Conservation (phyloP, 2,329 filamentous ascomycete genomes). For the Monilinia laxa region DNA sequence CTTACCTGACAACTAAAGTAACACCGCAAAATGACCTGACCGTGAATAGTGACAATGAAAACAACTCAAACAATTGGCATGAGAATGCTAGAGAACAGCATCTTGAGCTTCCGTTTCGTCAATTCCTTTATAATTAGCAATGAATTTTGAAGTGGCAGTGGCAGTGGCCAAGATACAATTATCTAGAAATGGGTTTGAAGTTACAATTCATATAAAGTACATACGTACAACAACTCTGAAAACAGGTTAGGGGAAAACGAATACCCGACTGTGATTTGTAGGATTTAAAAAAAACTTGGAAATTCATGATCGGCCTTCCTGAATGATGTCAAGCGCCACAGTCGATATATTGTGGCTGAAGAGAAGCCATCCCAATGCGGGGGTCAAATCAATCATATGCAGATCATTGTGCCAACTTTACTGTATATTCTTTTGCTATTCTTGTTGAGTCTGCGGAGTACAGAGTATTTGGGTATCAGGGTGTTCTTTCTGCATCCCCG, state of each 20-base stretch:
- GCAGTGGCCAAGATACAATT: not conserved
- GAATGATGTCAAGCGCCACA: constrained; percentile 17
- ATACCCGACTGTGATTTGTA: not conserved
- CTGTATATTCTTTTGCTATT: constrained; percentile 7
- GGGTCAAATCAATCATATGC: constrained; percentile 6
- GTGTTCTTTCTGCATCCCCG: not conserved
- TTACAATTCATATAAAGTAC: not conserved
- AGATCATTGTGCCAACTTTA: constrained; percentile 15
- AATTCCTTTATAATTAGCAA: no score
- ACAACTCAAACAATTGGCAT: not conserved
- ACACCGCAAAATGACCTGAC: not conserved
- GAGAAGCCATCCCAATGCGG: not conserved
- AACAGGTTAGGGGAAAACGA: not conserved
- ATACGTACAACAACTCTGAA: not conserved
- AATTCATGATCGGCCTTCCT: not conserved
- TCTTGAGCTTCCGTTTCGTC: no score
- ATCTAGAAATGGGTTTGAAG: not conserved
- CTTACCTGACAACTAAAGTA: not conserved
- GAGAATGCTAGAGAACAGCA: no score
- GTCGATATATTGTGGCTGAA: not conserved
- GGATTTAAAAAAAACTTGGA: constrained; percentile 4
- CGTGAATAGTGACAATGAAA: not conserved
- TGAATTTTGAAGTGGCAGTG: no score
- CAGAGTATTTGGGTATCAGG: not conserved
- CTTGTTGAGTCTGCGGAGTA: not conserved